These are phyloP conservation scores for Cucumis sativus DNA, from an alignment of 306 rosid species.

Conservation along the genomic window Cucumber_9930_V3 NC_026657.2:33437501-33438000, in stretches of 20 bases:
- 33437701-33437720: neutral
- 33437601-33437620: neutral
- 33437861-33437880: neutral
- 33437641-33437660: neutral
- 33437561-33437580: neutral
- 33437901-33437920: neutral
- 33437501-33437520: neutral
- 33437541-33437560: neutral
- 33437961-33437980: neutral
- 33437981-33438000: neutral
- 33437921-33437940: neutral
- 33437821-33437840: slow-evolving; percentile 1
- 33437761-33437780: slow-evolving; percentile 4
- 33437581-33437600: neutral
- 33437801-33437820: neutral
- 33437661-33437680: neutral
- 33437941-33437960: neutral
- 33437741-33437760: slow-evolving; percentile 4
- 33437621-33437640: neutral
- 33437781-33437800: neutral
- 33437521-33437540: neutral
- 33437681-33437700: neutral
- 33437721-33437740: slow-evolving; percentile 1
- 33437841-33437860: neutral
- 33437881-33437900: neutral